Evolutionary conservation across 2,329 filamentous ascomycete species (phyloP).

Genomic region (Aspergillus udagawae): DNA sequence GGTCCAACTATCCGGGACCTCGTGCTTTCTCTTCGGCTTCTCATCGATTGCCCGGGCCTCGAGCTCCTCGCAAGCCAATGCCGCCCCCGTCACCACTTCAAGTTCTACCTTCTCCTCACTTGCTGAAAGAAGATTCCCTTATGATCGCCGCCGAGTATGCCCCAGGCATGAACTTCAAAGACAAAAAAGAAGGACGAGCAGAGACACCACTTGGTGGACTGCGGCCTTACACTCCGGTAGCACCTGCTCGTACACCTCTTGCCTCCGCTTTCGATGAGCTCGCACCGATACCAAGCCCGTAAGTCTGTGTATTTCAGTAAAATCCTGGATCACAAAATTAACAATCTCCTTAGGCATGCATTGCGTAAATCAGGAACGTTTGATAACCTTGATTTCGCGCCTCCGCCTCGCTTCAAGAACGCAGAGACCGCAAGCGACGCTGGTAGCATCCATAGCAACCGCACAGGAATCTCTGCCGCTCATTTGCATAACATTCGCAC

Average conservation of each 20-base stretch:
- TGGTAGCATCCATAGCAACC: conserved; percentile 61
- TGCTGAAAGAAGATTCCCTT: conserved; percentile 79
- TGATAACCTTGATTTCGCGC: conserved; percentile 48
- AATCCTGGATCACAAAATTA: conserved; percentile 10
- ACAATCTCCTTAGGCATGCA: conserved; percentile 36
- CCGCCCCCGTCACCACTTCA: conserved; percentile 71
- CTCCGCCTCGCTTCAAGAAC: conserved; percentile 45
- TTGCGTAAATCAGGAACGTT: conserved; percentile 48
- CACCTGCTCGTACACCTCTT: conserved; percentile 73
- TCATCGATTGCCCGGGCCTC: conserved; percentile 40
- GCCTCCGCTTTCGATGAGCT: conserved; percentile 85
- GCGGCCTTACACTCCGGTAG: conserved; percentile 68
- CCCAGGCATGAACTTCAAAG: conserved; percentile 64
- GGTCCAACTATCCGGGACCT: conserved; percentile 42
- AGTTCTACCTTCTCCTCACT: conserved; percentile 78
- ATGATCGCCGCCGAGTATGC: conserved; percentile 75
- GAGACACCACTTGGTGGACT: conserved; percentile 56
- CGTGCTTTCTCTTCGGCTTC: conserved; percentile 64
- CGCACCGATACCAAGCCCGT: conserved; percentile 81
- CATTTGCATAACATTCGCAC: conserved; percentile 69
- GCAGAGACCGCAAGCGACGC: conserved; percentile 41
- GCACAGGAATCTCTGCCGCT: conserved; percentile 69
- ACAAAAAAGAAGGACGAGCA: conserved; percentile 64
- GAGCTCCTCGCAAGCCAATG: conserved; percentile 53
- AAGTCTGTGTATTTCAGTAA: conserved; percentile 46